Base-by-base conservation (phyloP, 2,329 filamentous ascomycete genomes). In the Nemania bipapillata region DNA sequence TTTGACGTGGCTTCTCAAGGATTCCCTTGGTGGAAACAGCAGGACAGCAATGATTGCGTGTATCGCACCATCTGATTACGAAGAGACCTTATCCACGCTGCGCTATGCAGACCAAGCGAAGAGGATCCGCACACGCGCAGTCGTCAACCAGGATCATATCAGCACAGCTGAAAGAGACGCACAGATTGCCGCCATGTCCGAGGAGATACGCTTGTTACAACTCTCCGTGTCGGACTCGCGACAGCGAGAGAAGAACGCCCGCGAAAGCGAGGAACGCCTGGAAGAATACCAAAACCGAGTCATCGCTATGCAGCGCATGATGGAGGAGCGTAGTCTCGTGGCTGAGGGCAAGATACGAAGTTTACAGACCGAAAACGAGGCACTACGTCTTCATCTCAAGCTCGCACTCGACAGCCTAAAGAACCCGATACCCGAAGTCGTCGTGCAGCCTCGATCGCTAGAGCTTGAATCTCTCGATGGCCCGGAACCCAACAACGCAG, bases 31-130 rank as follows among this genome's bases (percentile, higher is more conserved):
- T 12, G 96, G 96, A 63, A 99, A 99, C 85, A 95, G 91, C 77
- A 99, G 98, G 82, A 99, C 96, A 9, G 96, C 96, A 70, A 99
- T 99, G 96, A 97, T 99, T 76, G 96, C 96, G 8, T 98, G 96
- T 79, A 97, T 99, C 74, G 91, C 94, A 4, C 96, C 96, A 0
- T 91, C 92, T 0, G 96, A 99, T 82, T 98, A 99, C 78, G 96
- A 99, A 65, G 96, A 99, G 80, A 99, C 96, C 0, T 87, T 99
- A 1, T 97, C 93, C 2, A 99, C 96, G 0, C 88, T 99, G 12
- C 93, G 96, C 42, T 99, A 99, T 80, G 96, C 96, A 22, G 95
- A 99, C 80, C 95, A 98, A 81, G 96, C 96, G 69, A 99, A 99
- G 84, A 91, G 92, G 65, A 99, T 99, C 82, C 93, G 94, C 77